phyloP scores from a whole-genome alignment of 345 rosid genomes.

The Boechera retrofracta region DNA sequence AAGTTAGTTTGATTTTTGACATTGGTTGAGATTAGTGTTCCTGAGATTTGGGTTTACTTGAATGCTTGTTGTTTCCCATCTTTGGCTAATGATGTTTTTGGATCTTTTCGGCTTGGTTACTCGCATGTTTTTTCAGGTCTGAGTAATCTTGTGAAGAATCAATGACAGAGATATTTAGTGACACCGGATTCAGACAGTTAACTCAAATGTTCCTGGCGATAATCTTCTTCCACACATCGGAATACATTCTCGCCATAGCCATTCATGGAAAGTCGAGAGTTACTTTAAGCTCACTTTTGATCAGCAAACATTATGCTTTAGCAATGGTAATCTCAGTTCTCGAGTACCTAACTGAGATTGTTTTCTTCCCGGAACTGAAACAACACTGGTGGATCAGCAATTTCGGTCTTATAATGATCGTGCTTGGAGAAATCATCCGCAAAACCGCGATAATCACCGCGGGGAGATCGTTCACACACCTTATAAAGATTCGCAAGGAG shows the following conservation, averaged over 20 bases:
- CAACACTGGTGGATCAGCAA: constrained; percentile 68
- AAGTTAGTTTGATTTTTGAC: constrained; percentile 8
- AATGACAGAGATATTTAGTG: constrained; percentile 61
- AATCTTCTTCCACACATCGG: constrained; percentile 66
- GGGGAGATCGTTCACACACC: constrained; percentile 71
- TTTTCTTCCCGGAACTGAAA: constrained; percentile 61
- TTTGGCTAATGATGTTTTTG: constrained; percentile 2
- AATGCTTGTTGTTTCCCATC: constrained; percentile 18
- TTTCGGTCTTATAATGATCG: constrained; percentile 57
- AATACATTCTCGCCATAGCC: constrained; percentile 57
- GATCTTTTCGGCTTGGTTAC: constrained; percentile 9
- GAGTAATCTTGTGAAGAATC: constrained; percentile 19
- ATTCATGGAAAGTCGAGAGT: constrained; percentile 63
- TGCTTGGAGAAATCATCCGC: constrained; percentile 61
- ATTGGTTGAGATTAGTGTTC: constrained; percentile 27
- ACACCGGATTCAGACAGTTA: constrained; percentile 60
- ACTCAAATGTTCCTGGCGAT: constrained; percentile 57
- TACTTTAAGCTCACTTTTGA: constrained; percentile 59
- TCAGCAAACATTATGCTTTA: constrained; percentile 60
- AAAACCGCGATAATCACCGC: constrained; percentile 73
- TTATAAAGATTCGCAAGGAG: constrained; percentile 59
- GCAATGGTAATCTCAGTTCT: constrained; percentile 63
- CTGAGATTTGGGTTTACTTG: constrained; percentile 4
- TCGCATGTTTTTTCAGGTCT: constrained; percentile 51
- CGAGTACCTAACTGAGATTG: constrained; percentile 57